phyloP scores from a whole-genome alignment of 2,329 filamentous ascomycete species.

The Onygenales sp. region DNA sequence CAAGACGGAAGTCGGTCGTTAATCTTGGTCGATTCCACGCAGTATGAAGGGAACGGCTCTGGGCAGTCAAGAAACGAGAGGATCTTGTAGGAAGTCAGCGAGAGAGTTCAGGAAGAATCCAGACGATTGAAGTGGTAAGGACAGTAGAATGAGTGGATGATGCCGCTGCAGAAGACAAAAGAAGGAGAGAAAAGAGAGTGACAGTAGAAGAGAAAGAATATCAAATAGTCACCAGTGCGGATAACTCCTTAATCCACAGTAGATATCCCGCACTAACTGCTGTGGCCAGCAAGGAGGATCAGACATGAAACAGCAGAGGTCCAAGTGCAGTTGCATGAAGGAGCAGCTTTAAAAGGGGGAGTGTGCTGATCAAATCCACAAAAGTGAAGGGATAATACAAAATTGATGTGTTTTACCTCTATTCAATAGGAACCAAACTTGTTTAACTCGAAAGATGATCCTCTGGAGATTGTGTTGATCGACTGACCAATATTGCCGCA shows the following conservation, averaged over 20 bases:
- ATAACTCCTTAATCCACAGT: no score
- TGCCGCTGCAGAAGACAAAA: background rate
- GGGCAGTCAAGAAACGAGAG: background rate
- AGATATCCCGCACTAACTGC: no score
- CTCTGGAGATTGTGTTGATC: background rate
- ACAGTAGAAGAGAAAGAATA: no score
- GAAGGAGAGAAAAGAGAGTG: background rate
- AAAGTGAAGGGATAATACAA: background rate
- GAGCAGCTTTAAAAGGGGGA: no score
- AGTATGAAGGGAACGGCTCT: background rate
- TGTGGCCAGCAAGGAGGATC: no score
- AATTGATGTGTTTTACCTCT: background rate
- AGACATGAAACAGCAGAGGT: no score
- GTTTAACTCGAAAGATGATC: background rate
- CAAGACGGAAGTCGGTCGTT: background rate
- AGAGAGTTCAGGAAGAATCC: background rate
- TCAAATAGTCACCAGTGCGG: no score
- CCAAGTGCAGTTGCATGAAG: no score
- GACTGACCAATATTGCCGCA: background rate
- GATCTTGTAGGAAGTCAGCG: slow-evolving; percentile 1
- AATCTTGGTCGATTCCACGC: background rate
- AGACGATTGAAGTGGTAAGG: background rate
- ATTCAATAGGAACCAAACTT: background rate
- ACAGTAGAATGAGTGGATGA: background rate
- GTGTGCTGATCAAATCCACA: background rate